phyloP scores from a whole-genome alignment of 179 eudicot species.

The Spergularia azorica region DNA sequence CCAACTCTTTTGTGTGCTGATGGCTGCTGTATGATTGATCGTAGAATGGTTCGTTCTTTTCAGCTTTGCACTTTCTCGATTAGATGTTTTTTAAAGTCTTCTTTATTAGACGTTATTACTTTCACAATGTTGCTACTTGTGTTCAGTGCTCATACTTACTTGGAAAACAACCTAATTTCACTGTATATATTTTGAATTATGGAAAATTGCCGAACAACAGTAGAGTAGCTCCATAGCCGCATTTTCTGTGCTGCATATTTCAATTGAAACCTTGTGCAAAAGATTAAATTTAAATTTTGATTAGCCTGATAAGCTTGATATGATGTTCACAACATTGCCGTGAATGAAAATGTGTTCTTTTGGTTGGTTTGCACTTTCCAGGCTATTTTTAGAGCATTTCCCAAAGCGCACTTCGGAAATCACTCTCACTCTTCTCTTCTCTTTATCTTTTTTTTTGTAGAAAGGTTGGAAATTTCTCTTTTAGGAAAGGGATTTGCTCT shows the following conservation, averaged over 20 bases:
- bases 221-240: no score
- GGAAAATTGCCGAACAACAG: no score
- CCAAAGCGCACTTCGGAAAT: background rate
- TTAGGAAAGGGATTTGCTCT: background rate
- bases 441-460: no score
- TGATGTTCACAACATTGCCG: constrained; percentile 7
- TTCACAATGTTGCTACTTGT: background rate
- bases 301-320: background rate
- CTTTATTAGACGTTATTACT: no score
- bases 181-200: no score
- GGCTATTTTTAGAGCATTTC: background rate
- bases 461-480: background rate
- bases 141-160: background rate
- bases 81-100: background rate
- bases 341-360: background rate
- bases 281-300: background rate
- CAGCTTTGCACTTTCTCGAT: constrained; percentile 7
- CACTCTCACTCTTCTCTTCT: background rate
- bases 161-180: background rate
- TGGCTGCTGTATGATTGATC: constrained; percentile 91
- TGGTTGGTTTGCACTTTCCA: background rate
- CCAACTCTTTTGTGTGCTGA: constrained; percentile 90
- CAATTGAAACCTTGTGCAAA: background rate
- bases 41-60: constrained; percentile 69
- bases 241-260: constrained; percentile 19